Base-by-base conservation (phyloP, 176 grass and related monocot genomes). In the Phragmites australis region DNA sequence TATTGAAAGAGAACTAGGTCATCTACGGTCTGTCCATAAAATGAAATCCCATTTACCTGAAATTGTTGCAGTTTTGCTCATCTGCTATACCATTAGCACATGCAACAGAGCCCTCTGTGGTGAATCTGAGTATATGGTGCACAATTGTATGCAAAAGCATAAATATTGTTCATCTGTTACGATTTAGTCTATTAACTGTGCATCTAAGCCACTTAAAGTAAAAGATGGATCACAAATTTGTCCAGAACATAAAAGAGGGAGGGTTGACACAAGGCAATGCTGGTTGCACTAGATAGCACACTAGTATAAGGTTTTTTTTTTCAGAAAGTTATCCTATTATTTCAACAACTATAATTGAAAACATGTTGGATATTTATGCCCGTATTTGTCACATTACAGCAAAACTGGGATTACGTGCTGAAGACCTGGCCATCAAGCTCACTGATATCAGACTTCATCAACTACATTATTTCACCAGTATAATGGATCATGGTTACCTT, bases 341-440 rank as follows among this genome's bases (percentile, higher is more conserved):
- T 77, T 52, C n/a, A 26, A 23, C 32, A 16, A 40, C 5, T 63
- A 15, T 39, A 29, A 31, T 75, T 58, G 16, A 73, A 22, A 42
- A 50, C 21, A 22, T 29, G 0, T 1, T 30, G 37, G 52, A 62
- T 69, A 13, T 65, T 55, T 49, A 22, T 60, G 15, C 18, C 18
- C 14, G 12, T 39, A 25, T 75, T 5, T 56, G 39, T 17, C 55
- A 6, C 21, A 61, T 64, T 41, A 25, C 86, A 97, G 94, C 59
- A 93, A 77, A 93, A 97, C 41, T 97, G 94, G 91, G 87, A 93
- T 48, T 51, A 86, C 59, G 86, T 97, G 6, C 65, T 77, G 19
- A 93, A 93, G 74, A 97, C 88, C 51, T 97, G 86, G 91, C 68
- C 72, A 26, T 87, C 94, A 6, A 89, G 84, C 64, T 79, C 72